Conservation (phyloP, 495 filamentous ascomycete species). For the Penicillium bovifimosum region DNA sequence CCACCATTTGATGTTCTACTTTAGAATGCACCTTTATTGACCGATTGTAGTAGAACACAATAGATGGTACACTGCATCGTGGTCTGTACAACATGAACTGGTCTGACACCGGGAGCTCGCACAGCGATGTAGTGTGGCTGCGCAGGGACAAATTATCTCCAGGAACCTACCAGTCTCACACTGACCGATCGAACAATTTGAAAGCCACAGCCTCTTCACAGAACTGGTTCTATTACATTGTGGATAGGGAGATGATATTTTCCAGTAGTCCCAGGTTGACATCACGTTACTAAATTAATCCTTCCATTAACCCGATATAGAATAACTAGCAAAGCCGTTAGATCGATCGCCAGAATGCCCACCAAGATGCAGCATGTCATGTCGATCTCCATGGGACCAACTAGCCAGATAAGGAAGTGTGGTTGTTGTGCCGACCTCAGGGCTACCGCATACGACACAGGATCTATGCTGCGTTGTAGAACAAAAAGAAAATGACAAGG, state of each 20-base stretch:
- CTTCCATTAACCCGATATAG: not conserved
- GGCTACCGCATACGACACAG: too few relatives aligned
- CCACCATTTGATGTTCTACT: too few relatives aligned
- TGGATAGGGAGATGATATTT: too few relatives aligned
- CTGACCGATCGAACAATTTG: not conserved
- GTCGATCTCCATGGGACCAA: constrained; percentile 3
- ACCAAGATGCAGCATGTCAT: not conserved
- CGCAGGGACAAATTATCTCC: not conserved
- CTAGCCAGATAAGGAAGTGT: not conserved
- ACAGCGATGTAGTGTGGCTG: not conserved
- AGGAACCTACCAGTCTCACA: not conserved
- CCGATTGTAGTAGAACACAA: too few relatives aligned
- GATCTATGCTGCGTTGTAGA: too few relatives aligned
- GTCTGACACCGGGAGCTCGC: not conserved
- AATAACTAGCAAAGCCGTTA: not conserved
- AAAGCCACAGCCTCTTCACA: not conserved
- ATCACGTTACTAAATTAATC: too few relatives aligned
- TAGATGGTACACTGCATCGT: too few relatives aligned
- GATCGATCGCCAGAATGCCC: not conserved
- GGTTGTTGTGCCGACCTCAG: not conserved
- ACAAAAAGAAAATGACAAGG: too few relatives aligned
- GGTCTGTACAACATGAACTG: not conserved
- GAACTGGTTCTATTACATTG: not conserved
- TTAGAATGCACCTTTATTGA: too few relatives aligned
- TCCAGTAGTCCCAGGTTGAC: too few relatives aligned